Conservation (phyloP, 2,329 filamentous ascomycete genomes). For the Alternaria burnsii region DNA sequence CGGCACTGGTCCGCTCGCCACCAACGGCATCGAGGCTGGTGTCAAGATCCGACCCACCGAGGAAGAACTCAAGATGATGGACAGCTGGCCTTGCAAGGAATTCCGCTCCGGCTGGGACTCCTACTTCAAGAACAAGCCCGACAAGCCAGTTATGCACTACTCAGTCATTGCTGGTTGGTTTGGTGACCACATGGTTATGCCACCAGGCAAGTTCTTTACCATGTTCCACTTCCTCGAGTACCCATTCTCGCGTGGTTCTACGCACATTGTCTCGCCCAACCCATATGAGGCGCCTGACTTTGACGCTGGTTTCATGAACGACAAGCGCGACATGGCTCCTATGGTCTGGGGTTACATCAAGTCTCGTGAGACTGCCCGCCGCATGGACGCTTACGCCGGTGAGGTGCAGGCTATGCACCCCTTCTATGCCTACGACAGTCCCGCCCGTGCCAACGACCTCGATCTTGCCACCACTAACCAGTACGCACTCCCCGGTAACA, state of each 20-base stretch:
- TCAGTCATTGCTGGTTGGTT: constrained; percentile 70
- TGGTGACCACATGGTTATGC: constrained; percentile 66
- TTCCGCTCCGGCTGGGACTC: constrained; percentile 80
- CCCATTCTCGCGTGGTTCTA: constrained; percentile 60
- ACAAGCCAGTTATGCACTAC: constrained; percentile 90
- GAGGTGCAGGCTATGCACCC: constrained; percentile 73
- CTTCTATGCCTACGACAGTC: constrained; percentile 74
- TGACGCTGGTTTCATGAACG: constrained; percentile 85
- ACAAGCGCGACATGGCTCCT: constrained; percentile 83
- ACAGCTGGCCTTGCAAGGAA: constrained; percentile 76
- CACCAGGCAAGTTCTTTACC: constrained; percentile 80
- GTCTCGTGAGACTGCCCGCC: constrained; percentile 78
- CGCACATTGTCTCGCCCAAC: constrained; percentile 74
- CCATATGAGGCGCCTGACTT: constrained; percentile 80
- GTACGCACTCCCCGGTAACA: constrained; percentile 76
- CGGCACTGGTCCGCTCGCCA: constrained; percentile 78
- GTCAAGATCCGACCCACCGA: constrained; percentile 78
- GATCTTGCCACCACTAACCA: constrained; percentile 77
- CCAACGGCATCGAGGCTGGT: constrained; percentile 81
- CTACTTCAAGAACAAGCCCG: constrained; percentile 84
- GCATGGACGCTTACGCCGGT: constrained; percentile 80
- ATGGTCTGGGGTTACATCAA: constrained; percentile 86
- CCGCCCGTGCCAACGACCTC: constrained; percentile 75
- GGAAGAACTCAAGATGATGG: constrained; percentile 72
- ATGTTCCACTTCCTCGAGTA: constrained; percentile 59